Evolutionary conservation across 2,329 filamentous ascomycete species (phyloP).

Genomic region (Alternaria metachromatica): DNA sequence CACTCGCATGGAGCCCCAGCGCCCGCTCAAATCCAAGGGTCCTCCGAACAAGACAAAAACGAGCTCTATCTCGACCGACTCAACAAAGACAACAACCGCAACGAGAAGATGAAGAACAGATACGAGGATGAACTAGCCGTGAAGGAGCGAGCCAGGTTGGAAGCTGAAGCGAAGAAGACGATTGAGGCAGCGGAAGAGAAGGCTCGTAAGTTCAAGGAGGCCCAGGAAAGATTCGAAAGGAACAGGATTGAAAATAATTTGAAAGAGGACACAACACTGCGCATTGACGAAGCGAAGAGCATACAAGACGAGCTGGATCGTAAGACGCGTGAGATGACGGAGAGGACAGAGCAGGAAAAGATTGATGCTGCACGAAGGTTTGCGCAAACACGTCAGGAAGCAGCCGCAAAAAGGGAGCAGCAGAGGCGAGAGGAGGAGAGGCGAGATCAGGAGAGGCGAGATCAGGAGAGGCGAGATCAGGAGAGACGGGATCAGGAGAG

Average conservation of each 20-base stretch:
- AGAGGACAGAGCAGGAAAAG: not conserved
- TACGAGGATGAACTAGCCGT: not conserved
- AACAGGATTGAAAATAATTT: not conserved
- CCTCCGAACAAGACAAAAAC: not conserved
- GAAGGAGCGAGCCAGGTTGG: not conserved
- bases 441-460: not conserved
- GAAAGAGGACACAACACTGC: not conserved
- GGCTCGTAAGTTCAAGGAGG: not conserved
- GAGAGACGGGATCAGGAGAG: not conserved
- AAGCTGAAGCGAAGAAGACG: not conserved
- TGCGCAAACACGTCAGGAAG: not conserved
- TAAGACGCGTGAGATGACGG: not conserved
- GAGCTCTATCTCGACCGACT: not conserved
- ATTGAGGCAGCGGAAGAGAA: not conserved
- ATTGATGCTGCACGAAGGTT: not conserved
- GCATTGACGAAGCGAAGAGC: not conserved
- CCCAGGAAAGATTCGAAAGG: not conserved
- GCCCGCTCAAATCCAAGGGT: not conserved
- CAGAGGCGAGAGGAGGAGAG: not conserved
- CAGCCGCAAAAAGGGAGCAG: not conserved
- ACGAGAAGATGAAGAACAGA: slow-evolving; percentile 1
- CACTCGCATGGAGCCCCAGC: not conserved
- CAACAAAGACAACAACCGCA: not conserved
- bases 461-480: not conserved
- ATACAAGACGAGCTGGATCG: not conserved